Base-by-base conservation (phyloP, 768 basidiomycete genomes). In the Hemileccinum impolitum region DNA sequence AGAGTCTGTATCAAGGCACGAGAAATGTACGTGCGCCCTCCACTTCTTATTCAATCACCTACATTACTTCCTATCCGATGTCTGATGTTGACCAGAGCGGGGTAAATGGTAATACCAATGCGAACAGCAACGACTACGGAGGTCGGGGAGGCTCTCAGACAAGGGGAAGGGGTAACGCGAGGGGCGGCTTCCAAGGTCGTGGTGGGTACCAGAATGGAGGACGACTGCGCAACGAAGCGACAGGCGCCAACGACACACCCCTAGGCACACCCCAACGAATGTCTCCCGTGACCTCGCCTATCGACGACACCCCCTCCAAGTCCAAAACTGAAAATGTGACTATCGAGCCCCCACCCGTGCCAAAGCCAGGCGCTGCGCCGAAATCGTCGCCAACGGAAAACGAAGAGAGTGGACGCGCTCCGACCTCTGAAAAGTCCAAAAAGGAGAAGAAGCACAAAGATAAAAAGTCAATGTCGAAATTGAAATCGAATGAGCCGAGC, bases 1-100 rank as follows among this genome's bases (percentile, higher is more conserved):
- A 91, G 68, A 71, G 76, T 43, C 63, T 94, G 49, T 94, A 93
- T 66, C 91, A 87, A 61, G 91, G 89, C 9, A 78, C 81, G 1
- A 89, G 87, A 72, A 75, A 51, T 12, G 70, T 67, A 47, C 38
- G 59, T 48, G 18, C 15, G n/a, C 5, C 21, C 19, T n/a, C 10
- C 19, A 6, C 19, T 3, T 3, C 13, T 26, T 30, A 23, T 23
- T n/a, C n/a, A 23, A 23, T 30, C 28, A 9, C 8, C 2, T 9
- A 2, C 11, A 10, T 41, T 47, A 18, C 3, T 45, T 6, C 36
- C 1, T 35, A 1, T 30, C 3, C 7, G 15, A 37, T 35, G 13
- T n/a, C 53, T 52, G 38, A 49, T 9, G 31, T 35, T 9, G 15
- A 35, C 13, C 37, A 59, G 55, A 43, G 10, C 38, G 36, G 11